Evolutionary conservation across 257 asterid genomes (phyloP).

Genomic region (Fraxinus anomala): DNA sequence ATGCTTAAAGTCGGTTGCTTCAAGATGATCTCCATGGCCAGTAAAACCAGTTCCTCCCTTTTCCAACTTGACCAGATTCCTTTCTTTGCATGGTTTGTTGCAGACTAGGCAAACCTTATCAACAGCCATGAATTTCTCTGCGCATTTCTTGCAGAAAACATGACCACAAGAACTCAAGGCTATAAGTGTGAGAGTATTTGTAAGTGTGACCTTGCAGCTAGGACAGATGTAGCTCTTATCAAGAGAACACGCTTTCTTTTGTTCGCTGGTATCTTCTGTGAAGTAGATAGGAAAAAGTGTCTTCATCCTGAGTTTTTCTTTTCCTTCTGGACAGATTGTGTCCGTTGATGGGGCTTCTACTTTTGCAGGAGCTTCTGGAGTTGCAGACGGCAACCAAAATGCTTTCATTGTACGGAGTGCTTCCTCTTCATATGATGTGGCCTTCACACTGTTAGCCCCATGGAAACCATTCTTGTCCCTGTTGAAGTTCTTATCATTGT

Average conservation of each 20-base stretch:
- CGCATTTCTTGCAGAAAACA: conserved; percentile 93
- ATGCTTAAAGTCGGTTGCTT: conserved; percentile 89
- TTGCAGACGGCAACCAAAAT: conserved; percentile 96
- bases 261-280: conserved; percentile 30
- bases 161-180: conserved; percentile 84
- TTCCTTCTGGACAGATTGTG: conserved; percentile 87
- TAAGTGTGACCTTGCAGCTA: conserved; percentile 87
- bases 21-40: conserved; percentile 88
- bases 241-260: conserved; percentile 51
- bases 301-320: conserved; percentile 79
- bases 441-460: conserved; percentile 92
- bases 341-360: conserved; percentile 68
- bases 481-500: conserved; percentile 56
- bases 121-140: conserved; percentile 67
- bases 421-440: conserved; percentile 76
- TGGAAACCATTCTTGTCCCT: conserved; percentile 80
- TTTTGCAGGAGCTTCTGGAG: conserved; percentile 85
- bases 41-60: conserved; percentile 99
- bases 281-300: conserved; percentile 57
- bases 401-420: conserved; percentile 97
- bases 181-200: conserved; percentile 63
- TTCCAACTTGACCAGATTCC: conserved; percentile 60
- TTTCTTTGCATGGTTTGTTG: conserved; percentile 78
- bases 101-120: conserved; percentile 89
- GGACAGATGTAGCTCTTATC: conserved; percentile 80